phyloP scores from a whole-genome alignment of 225 moss, liverwort and hornwort species.

The Thuidium tamariscinum region DNA sequence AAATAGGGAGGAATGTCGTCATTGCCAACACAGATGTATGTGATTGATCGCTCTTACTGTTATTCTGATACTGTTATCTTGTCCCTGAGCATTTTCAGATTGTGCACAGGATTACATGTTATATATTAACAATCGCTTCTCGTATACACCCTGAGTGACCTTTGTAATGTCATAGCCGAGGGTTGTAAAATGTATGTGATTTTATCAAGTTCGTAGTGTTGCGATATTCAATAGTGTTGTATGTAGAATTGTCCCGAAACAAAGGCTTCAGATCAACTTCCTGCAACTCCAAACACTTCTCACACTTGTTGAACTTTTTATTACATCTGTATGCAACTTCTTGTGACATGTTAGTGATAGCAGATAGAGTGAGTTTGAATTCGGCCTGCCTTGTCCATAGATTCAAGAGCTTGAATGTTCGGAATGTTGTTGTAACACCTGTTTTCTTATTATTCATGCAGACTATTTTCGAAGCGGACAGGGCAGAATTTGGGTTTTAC shows the following conservation, averaged over 20 bases:
- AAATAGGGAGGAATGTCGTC: constrained; percentile 46
- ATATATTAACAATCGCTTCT: not conserved
- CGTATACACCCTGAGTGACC: not conserved
- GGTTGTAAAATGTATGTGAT: not conserved
- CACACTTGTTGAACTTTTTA: not conserved
- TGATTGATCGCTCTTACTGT: not conserved
- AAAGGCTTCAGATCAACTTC: not conserved
- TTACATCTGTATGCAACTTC: not conserved
- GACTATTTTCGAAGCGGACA: constrained; percentile 43
- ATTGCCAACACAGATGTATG: constrained; percentile 39
- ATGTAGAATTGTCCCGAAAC: not conserved
- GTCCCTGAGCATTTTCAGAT: not conserved
- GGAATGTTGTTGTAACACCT: not conserved
- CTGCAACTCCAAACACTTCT: not conserved
- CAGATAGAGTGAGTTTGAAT: not conserved
- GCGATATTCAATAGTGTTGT: not conserved
- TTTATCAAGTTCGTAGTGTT: not conserved
- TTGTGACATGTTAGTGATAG: not conserved
- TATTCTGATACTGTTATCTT: not conserved
- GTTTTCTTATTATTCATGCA: not conserved
- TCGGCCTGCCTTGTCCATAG: no score
- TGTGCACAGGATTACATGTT: not conserved
- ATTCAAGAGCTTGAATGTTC: no score
- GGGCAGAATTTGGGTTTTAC: constrained; percentile 37
- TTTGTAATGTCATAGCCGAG: not conserved